Conservation (phyloP, 768 basidiomycete genomes). For the Trametes punicea region DNA sequence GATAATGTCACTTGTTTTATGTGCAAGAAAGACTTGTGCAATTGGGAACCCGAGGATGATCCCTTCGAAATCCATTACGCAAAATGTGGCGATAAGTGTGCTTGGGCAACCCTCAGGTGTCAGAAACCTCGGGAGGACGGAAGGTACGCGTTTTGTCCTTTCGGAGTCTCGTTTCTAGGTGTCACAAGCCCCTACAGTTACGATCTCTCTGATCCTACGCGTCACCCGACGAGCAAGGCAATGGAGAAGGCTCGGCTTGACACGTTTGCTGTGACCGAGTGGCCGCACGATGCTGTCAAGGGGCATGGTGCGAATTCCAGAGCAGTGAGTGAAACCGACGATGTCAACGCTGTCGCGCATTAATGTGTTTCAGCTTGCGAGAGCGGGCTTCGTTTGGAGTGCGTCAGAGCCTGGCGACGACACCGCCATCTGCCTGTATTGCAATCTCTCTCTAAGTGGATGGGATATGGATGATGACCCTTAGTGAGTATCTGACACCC, state of each 20-base stretch:
- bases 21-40: constrained; percentile 77
- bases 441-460: constrained; percentile 71
- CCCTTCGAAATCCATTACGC: constrained; percentile 79
- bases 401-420: constrained; percentile 71
- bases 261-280: constrained; percentile 58
- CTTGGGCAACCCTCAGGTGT: constrained; percentile 79
- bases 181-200: constrained; percentile 41
- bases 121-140: constrained; percentile 55
- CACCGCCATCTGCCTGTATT: constrained; percentile 83
- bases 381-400: constrained; percentile 82
- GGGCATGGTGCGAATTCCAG: constrained; percentile 69
- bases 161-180: neutral
- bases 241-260: constrained; percentile 74
- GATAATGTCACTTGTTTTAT: constrained; percentile 84
- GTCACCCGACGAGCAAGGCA: constrained; percentile 60
- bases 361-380: constrained; percentile 63
- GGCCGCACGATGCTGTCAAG: constrained; percentile 64
- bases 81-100: constrained; percentile 64
- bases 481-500: constrained; percentile 46
- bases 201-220: constrained; percentile 51
- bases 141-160: constrained; percentile 40
- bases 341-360: neutral
- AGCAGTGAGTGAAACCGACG: constrained; percentile 44
- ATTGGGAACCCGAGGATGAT: constrained; percentile 85
- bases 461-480: constrained; percentile 92